Conservation (phyloP, 768 basidiomycete genomes). For the Clitopilus hobsonii region DNA sequence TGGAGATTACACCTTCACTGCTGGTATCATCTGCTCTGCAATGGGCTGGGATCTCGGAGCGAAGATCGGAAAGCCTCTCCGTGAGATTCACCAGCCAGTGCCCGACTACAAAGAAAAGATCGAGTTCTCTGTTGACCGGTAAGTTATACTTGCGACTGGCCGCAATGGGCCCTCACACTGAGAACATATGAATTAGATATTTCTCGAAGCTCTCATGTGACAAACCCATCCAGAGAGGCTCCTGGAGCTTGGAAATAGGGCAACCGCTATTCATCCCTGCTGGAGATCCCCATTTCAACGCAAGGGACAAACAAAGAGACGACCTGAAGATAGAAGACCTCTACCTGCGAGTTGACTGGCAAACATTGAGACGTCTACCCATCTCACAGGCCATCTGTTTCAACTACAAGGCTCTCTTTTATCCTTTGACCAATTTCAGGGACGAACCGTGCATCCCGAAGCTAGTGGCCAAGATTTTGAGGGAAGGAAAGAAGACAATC, state of each 20-base stretch:
- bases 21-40: constrained; percentile 41
- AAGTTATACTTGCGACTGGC: constrained; percentile 3
- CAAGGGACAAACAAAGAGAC: constrained; percentile 26
- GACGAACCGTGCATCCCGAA: constrained; percentile 44
- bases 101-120: constrained; percentile 48
- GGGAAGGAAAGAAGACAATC: constrained; percentile 32
- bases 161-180: too few species aligned
- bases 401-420: constrained; percentile 52
- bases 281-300: constrained; percentile 29
- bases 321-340: constrained; percentile 35
- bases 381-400: constrained; percentile 44
- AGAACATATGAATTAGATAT: too few species aligned
- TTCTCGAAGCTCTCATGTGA: constrained; percentile 42
- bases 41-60: constrained; percentile 43
- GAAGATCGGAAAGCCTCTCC: constrained; percentile 44
- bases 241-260: constrained; percentile 49
- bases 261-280: constrained; percentile 41
- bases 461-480: constrained; percentile 37
- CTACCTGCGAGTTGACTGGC: constrained; percentile 50
- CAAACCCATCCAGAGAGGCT: constrained; percentile 49
- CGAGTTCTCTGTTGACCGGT: constrained; percentile 46
- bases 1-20: constrained; percentile 39
- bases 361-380: constrained; percentile 46
- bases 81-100: constrained; percentile 42
- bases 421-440: constrained; percentile 37